Percentiles rank a stretch among this genome's conserved stretches.
These are phyloP conservation scores for Podosphaera aphanis DNA, from an alignment of 2,329 filamentous ascomycete species.

Conservation along the genomic window DNA sequence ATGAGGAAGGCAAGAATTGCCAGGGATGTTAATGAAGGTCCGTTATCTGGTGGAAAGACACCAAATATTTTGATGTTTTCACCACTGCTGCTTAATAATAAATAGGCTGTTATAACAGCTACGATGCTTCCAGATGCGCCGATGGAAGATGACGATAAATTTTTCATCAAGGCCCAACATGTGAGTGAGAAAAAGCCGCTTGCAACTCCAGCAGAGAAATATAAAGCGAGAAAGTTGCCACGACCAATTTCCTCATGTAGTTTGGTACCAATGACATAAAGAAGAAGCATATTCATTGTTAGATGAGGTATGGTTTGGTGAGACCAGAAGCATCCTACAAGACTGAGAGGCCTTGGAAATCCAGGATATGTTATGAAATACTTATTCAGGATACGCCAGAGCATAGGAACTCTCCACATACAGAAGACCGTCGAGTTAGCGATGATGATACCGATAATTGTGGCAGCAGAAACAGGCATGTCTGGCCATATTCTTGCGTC, in stretches of 20 bases:
- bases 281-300: conserved; percentile 35
- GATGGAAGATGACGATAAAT: conserved; percentile 26
- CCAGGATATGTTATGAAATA: conserved; percentile 43
- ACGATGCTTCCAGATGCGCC: conserved; percentile 45
- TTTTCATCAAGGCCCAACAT: conserved; percentile 18
- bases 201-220: conserved; percentile 31
- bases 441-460: conserved; percentile 36
- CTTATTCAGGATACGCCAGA: conserved; percentile 43
- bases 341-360: conserved; percentile 34
- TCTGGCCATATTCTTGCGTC: conserved; percentile 32
- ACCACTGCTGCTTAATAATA: conserved; percentile 28
- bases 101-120: conserved; percentile 37
- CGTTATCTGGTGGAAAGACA: conserved; percentile 26
- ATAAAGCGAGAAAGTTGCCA: conserved; percentile 44
- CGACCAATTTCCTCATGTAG: conserved; percentile 50
- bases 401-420: conserved; percentile 37
- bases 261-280: conserved; percentile 42
- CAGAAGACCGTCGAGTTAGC: conserved; percentile 32
- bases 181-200: conserved; percentile 34
- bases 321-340: conserved; percentile 44
- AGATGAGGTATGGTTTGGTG: conserved; percentile 42
- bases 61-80: conserved; percentile 34
- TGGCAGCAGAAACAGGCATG: conserved; percentile 36
- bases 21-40: conserved; percentile 28
- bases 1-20: conserved; percentile 28